Percentiles rank a stretch among this genome's conserved stretches.
These are phyloP conservation scores for Gracilaria domingensis DNA, from an alignment of 23 red algal genomes.

Conservation along the genomic window DNA sequence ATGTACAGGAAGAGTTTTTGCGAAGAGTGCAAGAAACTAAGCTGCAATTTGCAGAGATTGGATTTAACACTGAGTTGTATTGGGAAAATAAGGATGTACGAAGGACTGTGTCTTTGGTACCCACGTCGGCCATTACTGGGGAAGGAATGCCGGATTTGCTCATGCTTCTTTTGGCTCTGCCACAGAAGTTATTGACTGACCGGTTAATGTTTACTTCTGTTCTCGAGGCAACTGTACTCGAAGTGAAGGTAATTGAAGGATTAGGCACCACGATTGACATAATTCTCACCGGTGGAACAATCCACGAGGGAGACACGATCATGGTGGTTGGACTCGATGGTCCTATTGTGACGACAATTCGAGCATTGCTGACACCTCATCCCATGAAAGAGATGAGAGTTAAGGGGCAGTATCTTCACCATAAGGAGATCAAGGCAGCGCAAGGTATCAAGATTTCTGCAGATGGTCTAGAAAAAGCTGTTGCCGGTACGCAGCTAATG, in stretches of 20 bases:
- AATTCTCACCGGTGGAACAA: constrained; percentile 87
- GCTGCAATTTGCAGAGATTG: constrained; percentile 89
- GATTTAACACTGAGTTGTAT: constrained; percentile 97
- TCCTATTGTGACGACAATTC: constrained; percentile 93
- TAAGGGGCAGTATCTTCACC: constrained; percentile 97
- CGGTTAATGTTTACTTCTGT: constrained; percentile 84
- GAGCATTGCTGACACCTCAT: constrained; percentile 96
- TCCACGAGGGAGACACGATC: constrained; percentile 95
- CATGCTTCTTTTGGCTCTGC: constrained; percentile 84
- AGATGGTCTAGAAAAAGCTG: constrained; percentile 93
- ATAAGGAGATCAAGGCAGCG: constrained; percentile 92
- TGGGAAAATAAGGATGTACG: constrained; percentile 94
- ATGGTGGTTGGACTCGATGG: constrained; percentile 97
- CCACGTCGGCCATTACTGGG: constrained; percentile 95
- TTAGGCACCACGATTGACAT: constrained; percentile 98
- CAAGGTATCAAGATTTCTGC: constrained; percentile 97
- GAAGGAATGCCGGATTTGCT: constrained; percentile 99
- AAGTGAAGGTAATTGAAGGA: constrained; percentile 99
- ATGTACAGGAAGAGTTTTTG: constrained; percentile 87
- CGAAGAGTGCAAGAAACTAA: constrained; percentile 81
- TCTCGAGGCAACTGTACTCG: constrained; percentile 91
- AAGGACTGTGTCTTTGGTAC: constrained; percentile 89
- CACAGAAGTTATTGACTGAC: constrained; percentile 89
- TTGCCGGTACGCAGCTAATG: constrained; percentile 97
- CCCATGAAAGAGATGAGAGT: constrained; percentile 99